A percentile compares a stretch with the other conserved stretches of the same genome.
These are phyloP conservation scores for Melampsora larici-populina DNA, from an alignment of 1,284 basidiomycete species.

Conservation along the genomic window DNA sequence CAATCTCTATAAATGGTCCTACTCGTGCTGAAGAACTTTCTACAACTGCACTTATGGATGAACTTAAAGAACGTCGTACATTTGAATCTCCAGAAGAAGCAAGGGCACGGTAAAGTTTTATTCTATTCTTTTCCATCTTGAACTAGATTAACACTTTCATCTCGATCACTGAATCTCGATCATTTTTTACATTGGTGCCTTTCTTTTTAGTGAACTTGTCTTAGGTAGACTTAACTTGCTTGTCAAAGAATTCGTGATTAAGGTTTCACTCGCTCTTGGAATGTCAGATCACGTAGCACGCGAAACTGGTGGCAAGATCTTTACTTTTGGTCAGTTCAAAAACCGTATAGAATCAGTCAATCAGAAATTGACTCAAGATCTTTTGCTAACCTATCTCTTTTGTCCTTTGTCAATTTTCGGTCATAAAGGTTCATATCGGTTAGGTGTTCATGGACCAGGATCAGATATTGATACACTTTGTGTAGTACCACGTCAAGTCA, in stretches of 20 bases:
- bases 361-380: neutral
- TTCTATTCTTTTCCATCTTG: slow-evolving; percentile 37
- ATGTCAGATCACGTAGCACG: slow-evolving; percentile 80
- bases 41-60: slow-evolving; percentile 81
- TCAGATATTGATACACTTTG: slow-evolving; percentile 98
- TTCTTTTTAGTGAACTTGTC: slow-evolving; percentile 74
- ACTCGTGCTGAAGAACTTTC: slow-evolving; percentile 56
- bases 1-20: slow-evolving; percentile 48
- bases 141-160: neutral
- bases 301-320: slow-evolving; percentile 93
- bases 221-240: slow-evolving; percentile 83
- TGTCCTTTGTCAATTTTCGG: neutral
- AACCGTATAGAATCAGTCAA: neutral
- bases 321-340: slow-evolving; percentile 94
- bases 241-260: slow-evolving; percentile 89
- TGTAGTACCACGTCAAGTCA: slow-evolving; percentile 93
- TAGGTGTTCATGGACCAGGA: slow-evolving; percentile 94
- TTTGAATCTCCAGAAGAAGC: slow-evolving; percentile 90
- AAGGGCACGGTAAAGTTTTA: slow-evolving; percentile 70
- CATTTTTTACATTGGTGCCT: slow-evolving; percentile 2
- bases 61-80: slow-evolving; percentile 77
- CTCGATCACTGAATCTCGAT: slow-evolving; percentile 18
- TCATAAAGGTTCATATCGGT: slow-evolving; percentile 51
- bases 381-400: neutral
- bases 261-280: slow-evolving; percentile 70